Percentiles rank a stretch among this genome's conserved stretches.
These are phyloP conservation scores for Vitellaria paradoxa DNA, from an alignment of 179 eudicot species.

Conservation along the genomic window DNA sequence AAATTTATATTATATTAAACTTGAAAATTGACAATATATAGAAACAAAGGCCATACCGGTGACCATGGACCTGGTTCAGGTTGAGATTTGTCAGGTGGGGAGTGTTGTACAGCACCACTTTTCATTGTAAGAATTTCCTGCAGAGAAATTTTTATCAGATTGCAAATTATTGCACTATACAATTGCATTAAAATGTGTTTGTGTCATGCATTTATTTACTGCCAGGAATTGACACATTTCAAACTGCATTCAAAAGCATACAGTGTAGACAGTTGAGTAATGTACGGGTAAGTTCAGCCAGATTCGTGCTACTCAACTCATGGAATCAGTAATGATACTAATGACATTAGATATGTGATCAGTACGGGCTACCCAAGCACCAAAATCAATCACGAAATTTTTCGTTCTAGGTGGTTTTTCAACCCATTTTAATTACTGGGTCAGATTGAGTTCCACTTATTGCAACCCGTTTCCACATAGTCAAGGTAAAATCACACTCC, in stretches of 20 bases:
- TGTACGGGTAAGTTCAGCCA: not conserved
- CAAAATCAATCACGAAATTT: not conserved
- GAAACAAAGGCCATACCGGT: slow-evolving; percentile 69
- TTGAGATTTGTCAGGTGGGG: slow-evolving; percentile 75
- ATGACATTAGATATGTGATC: not conserved
- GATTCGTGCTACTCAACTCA: not conserved
- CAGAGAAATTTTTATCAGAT: slow-evolving; percentile 10
- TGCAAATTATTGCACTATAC: not conserved
- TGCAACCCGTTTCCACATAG: not conserved
- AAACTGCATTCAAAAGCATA: not conserved
- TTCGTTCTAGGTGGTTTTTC: not conserved
- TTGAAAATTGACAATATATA: slow-evolving; percentile 3
- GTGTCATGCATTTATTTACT: not conserved
- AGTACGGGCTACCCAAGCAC: not conserved
- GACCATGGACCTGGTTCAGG: slow-evolving; percentile 99
- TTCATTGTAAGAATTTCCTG: slow-evolving; percentile 86
- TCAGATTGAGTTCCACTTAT: too few species aligned
- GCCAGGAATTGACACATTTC: not conserved
- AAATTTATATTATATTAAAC: not conserved
- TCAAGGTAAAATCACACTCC: not conserved
- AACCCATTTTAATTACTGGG: not conserved
- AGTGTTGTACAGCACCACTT: slow-evolving; percentile 88
- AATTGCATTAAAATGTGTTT: not conserved
- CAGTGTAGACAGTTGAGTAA: not conserved
- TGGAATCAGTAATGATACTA: not conserved